Evolutionary conservation across 495 filamentous ascomycete species (phyloP).

Genomic region (Delitschia confertaspora): DNA sequence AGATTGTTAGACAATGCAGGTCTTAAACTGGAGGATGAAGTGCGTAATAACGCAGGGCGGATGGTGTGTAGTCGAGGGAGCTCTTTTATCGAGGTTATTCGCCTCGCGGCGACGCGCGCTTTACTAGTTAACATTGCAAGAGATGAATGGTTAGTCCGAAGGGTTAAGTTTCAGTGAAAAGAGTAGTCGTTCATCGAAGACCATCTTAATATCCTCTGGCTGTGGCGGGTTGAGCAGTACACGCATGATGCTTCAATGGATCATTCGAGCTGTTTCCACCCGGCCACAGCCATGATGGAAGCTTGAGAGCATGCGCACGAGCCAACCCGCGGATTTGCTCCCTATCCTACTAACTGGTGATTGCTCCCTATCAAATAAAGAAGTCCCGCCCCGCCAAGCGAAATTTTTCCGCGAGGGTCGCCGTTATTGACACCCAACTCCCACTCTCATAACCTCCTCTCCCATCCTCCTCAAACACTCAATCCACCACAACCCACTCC

Average conservation of each 20-base stretch:
- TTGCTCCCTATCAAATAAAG: no score
- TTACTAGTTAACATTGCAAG: constrained; percentile 26
- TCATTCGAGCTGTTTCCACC: constrained; percentile 24
- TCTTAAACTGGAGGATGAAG: background rate
- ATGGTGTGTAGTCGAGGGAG: constrained; percentile 9
- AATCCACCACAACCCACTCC: background rate
- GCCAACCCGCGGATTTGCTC: no score
- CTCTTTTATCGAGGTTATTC: constrained; percentile 23
- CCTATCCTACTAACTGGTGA: no score
- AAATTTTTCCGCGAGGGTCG: constrained; percentile 3
- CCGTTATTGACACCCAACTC: background rate
- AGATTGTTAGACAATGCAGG: background rate
- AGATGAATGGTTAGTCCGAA: background rate
- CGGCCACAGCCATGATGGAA: no score
- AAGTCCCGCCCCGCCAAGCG: no score
- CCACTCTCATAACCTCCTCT: constrained; percentile 1
- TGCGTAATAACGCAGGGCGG: background rate
- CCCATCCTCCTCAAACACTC: background rate
- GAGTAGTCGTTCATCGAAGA: no score
- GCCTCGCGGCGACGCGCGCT: constrained; percentile 27
- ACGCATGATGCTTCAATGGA: background rate
- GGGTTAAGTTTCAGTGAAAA: background rate
- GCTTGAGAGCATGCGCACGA: no score
- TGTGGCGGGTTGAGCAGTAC: no score
- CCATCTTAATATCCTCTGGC: no score